These are phyloP conservation scores for Candida quercuum DNA, from an alignment of 805 yeast species.

Conservation along the genomic window DNA sequence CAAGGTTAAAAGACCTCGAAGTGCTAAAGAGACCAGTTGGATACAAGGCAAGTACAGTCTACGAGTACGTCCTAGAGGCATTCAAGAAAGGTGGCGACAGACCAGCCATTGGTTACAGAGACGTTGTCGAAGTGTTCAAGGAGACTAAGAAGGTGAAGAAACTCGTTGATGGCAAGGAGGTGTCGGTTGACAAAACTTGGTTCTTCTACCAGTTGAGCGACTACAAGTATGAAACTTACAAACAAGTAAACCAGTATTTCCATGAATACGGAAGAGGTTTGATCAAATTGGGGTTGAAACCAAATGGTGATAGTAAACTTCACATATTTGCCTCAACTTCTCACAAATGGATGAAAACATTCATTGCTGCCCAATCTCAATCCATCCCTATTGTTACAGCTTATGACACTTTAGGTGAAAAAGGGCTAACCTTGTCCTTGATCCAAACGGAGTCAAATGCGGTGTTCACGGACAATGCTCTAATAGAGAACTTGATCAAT, in stretches of 20 bases:
- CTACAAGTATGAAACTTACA: conserved; percentile 62
- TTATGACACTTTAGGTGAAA: conserved; percentile 89
- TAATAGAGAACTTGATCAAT: conserved; percentile 58
- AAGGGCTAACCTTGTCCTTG: conserved; percentile 81
- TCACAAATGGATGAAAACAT: conserved; percentile 85
- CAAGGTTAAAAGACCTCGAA: conserved; percentile 39
- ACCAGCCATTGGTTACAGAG: conserved; percentile 74
- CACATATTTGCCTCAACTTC: conserved; percentile 90
- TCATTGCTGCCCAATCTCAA: conserved; percentile 72
- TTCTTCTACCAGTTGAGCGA: conserved; percentile 71
- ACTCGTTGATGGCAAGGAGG: conserved; percentile 69
- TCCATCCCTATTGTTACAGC: conserved; percentile 89
- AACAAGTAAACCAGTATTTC: conserved; percentile 46
- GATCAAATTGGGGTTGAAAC: conserved; percentile 62
- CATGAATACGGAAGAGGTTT: conserved; percentile 70
- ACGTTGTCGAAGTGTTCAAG: conserved; percentile 62
- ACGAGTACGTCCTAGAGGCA: conserved; percentile 62
- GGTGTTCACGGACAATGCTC: conserved; percentile 77
- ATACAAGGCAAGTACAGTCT: conserved; percentile 59
- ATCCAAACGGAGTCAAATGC: conserved; percentile 75
- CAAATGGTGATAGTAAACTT: conserved; percentile 53
- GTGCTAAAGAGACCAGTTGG: conserved; percentile 57
- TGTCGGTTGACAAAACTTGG: conserved; percentile 82
- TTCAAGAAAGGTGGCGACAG: conserved; percentile 48
- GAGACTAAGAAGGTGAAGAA: conserved; percentile 75